Percentiles rank a stretch among this genome's conserved stretches.
Evolutionary conservation across 2,329 filamentous ascomycete species (phyloP).

Genomic region (Diaporthe amygdali): DNA sequence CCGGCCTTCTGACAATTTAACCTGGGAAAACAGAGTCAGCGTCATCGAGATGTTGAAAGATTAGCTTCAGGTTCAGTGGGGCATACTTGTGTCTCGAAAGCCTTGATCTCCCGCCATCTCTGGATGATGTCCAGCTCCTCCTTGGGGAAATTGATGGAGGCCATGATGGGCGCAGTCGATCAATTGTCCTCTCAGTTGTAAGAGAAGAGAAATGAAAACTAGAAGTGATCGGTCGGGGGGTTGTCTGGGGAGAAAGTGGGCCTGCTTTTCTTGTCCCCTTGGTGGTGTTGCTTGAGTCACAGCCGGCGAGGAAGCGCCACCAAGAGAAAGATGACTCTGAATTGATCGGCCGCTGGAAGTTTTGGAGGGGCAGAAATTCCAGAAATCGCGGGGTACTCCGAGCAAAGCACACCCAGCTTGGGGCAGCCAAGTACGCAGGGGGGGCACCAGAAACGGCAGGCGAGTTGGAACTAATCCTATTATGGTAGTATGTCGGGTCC

Average conservation of each 20-base stretch:
- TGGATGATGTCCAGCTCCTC: slow-evolving; percentile 86
- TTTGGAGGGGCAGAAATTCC: slow-evolving; percentile 24
- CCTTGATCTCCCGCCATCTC: slow-evolving; percentile 89
- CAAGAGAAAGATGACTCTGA: slow-evolving; percentile 18
- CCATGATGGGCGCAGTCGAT: slow-evolving; percentile 40
- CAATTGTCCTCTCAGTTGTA: slow-evolving; percentile 16
- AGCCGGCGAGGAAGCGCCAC: not conserved
- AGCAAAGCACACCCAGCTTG: not conserved
- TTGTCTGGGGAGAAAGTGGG: not conserved
- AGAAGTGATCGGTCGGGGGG: not conserved
- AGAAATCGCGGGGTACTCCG: slow-evolving; percentile 23
- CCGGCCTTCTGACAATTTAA: slow-evolving; percentile 81
- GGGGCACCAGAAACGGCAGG: not conserved
- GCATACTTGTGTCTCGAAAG: slow-evolving; percentile 81
- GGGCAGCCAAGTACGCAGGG: not conserved
- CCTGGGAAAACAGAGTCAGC: slow-evolving; percentile 40
- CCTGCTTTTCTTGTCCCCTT: not conserved
- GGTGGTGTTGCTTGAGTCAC: slow-evolving; percentile 23
- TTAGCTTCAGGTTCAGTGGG: not conserved
- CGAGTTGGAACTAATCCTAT: not conserved
- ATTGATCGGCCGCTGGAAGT: slow-evolving; percentile 18
- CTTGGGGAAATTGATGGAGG: slow-evolving; percentile 92
- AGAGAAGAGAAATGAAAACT: not conserved
- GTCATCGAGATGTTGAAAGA: no score
- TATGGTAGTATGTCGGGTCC: not conserved